Evolutionary conservation across 2,329 filamentous ascomycete genomes (phyloP), one percentile per base, ranked within the genome.

Genomic region (Sordariomycetes sp.): DNA sequence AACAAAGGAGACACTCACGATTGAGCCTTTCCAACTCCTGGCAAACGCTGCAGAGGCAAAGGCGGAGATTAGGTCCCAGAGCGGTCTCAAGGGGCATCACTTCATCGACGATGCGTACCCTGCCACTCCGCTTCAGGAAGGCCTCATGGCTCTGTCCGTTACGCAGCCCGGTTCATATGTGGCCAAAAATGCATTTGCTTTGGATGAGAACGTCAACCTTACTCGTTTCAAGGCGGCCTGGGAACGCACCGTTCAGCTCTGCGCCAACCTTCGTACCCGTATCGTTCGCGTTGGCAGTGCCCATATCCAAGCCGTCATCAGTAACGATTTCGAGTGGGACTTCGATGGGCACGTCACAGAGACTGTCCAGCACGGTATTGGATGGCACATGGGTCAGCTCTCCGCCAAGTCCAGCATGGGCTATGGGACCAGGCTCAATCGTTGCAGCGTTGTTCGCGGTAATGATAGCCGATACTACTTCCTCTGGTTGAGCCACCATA

Each of bases 81-180:
- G 23, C 10, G 10, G 11, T 25, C 10, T 14, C 11, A 25, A n/a
- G 8, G n/a, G 23, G 23, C 23, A 3, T 14, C 23, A 25, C 20
- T 16, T 2, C 15, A 6, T 68, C 6, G 59, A 68, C 32, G 67
- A 72, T 35, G 47, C 65, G 0, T 72, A 68, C 33, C 68, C 67
- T 1, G 66, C 64, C 43, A 66, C 66, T 0, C 55, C 65, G 1
- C 45, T 69, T 1, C 68, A 72, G 37, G 64, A 68, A 41, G 64
- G 61, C 4, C 53, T 72, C 3, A 59, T 72, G 47, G 62, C 65
- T 2, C 44, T 71, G 4, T 61, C 68, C 7, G 44, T 42, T 29
- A 48, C 48, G 21, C 42, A 51, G 30, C 38, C 43, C 0, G 45
- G 46, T 3, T 40, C 40, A 9, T 49, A 49, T 29, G 35, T 45